Conservation (phyloP, 2,329 filamentous ascomycete species). For the Apiospora kogelbergensis region DNA sequence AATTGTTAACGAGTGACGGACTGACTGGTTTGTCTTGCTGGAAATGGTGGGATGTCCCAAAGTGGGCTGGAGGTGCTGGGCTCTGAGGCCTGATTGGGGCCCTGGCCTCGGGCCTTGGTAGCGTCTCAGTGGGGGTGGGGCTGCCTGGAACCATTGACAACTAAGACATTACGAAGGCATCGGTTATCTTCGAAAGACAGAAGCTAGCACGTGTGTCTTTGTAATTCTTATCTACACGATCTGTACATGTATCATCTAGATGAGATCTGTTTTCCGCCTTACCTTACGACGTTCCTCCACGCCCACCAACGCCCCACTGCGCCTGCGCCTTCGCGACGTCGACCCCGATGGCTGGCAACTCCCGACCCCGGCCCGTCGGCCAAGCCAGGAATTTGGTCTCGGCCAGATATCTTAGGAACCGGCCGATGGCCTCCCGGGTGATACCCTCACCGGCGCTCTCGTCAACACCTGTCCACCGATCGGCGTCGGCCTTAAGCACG, state of each 20-base stretch:
- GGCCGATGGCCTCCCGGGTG: conserved; percentile 58
- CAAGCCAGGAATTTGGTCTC: conserved; percentile 60
- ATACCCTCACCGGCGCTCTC: conserved; percentile 57
- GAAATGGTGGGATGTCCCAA: neutral
- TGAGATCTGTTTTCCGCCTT: neutral
- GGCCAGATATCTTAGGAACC: conserved; percentile 64
- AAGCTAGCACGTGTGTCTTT: neutral
- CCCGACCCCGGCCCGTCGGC: conserved; percentile 37
- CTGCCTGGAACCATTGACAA: neutral
- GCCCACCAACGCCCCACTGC: conserved; percentile 19
- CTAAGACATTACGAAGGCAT: neutral
- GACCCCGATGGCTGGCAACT: conserved; percentile 31
- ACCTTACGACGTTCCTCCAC: conserved; percentile 26
- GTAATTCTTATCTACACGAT: neutral
- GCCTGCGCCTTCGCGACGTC: conserved; percentile 23
- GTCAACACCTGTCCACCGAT: conserved; percentile 58
- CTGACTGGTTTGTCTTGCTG: neutral
- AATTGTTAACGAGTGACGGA: neutral
- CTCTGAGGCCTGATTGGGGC: neutral
- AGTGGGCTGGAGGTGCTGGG: neutral
- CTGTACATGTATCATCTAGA: neutral
- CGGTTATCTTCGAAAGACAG: neutral
- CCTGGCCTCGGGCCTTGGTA: neutral
- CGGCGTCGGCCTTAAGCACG: conserved; percentile 62
- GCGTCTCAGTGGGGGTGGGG: neutral